Conservation (phyloP, 129 eudicot genomes). For the Rutidosis leptorrhynchoides region DNA sequence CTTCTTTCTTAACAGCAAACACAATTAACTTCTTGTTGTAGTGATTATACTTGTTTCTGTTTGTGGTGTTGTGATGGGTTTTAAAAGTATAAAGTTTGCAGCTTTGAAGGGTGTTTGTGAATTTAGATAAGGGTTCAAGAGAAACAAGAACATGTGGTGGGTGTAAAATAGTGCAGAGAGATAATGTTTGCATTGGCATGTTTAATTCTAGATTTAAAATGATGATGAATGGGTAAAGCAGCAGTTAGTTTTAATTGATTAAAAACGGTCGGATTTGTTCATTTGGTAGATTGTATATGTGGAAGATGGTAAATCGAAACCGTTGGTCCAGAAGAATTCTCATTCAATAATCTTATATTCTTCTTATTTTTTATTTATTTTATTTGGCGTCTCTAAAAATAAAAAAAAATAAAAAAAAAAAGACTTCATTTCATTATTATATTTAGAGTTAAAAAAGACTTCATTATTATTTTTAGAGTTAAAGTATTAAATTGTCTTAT, state of each 20-base stretch:
- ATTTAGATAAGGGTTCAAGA: constrained; percentile 15
- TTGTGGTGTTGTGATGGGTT: constrained; percentile 16
- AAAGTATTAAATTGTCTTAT: too few species aligned
- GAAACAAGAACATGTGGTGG: constrained; percentile 6
- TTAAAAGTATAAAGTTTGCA: constrained; percentile 9
- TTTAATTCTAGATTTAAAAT: constrained; percentile 2
- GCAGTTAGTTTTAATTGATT: too few species aligned
- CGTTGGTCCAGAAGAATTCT: constrained; percentile 29
- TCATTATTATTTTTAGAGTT: too few species aligned
- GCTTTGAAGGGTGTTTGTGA: constrained; percentile 19
- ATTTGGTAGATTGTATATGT: constrained; percentile 13
- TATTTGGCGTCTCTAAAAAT: too few species aligned
- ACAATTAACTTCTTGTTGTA: constrained; percentile 34
- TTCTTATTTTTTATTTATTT: too few species aligned
- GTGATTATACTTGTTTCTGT: not conserved
- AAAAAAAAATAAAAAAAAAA: too few species aligned
- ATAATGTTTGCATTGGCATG: constrained; percentile 31
- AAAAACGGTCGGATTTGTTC: not conserved
- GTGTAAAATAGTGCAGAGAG: constrained; percentile 27
- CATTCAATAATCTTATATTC: too few species aligned
- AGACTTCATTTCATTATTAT: too few species aligned
- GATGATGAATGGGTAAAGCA: not conserved
- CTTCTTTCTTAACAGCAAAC: constrained; percentile 34
- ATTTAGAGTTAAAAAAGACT: too few species aligned
- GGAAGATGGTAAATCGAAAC: constrained; percentile 24